Evolutionary conservation across 371 early-diverging fungal species (phyloP).

Genomic region (Mucor racemosus): DNA sequence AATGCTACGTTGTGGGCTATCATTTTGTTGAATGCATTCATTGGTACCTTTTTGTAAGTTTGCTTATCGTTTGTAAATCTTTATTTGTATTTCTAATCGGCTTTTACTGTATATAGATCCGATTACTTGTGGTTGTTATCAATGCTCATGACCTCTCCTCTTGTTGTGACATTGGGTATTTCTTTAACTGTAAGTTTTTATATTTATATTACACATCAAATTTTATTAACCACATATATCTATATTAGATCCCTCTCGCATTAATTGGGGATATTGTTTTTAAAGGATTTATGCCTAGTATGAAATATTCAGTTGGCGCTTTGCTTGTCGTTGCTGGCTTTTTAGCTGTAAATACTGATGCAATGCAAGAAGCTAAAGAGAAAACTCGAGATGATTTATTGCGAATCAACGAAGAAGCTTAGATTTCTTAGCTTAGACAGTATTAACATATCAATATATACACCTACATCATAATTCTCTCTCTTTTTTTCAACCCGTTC

Average conservation of each 20-base stretch:
- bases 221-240: neutral
- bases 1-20: slow-evolving; percentile 56
- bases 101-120: slow-evolving; percentile 41
- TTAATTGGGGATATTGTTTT: slow-evolving; percentile 70
- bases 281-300: slow-evolving; percentile 58
- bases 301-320: slow-evolving; percentile 66
- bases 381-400: slow-evolving; percentile 9
- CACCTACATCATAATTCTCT: neutral
- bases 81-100: neutral
- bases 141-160: slow-evolving; percentile 78
- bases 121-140: slow-evolving; percentile 80
- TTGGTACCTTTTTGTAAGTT: slow-evolving; percentile 73
- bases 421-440: neutral
- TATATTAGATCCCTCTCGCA: slow-evolving; percentile 65
- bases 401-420: neutral
- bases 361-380: slow-evolving; percentile 29
- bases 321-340: slow-evolving; percentile 67
- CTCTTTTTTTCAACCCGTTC: neutral
- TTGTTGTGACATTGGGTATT: slow-evolving; percentile 78
- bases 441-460: neutral
- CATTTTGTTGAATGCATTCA: slow-evolving; percentile 69
- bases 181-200: slow-evolving; percentile 59
- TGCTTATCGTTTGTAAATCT: neutral
- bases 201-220: too few relatives aligned
- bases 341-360: slow-evolving; percentile 57